Evolutionary conservation across 2,329 filamentous ascomycete genomes (phyloP).

Genomic region (Cryphonectria japonica): DNA sequence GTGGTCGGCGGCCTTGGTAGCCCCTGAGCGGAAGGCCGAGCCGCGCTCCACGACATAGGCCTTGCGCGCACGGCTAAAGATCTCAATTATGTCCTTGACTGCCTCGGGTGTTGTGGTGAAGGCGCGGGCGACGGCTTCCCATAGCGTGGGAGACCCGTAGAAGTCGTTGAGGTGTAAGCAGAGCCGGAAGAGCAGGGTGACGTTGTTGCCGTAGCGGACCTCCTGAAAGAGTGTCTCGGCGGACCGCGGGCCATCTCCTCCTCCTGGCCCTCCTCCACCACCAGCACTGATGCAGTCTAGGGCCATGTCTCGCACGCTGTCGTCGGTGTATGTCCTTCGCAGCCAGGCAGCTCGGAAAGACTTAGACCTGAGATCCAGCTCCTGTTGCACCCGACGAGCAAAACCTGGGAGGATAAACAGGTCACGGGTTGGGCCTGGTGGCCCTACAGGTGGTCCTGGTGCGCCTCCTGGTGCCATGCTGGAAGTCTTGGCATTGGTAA

Average conservation of each 20-base stretch:
- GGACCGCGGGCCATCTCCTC: neutral
- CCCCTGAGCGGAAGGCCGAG: neutral
- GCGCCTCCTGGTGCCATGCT: neutral
- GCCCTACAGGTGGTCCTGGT: no score
- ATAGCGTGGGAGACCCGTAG: neutral
- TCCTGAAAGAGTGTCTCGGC: neutral
- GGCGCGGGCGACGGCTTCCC: conserved; percentile 8
- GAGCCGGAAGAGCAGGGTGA: conserved; percentile 21
- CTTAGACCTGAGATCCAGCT: neutral
- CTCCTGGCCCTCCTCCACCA: neutral
- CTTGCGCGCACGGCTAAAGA: conserved; percentile 6
- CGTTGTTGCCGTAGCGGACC: conserved; percentile 26
- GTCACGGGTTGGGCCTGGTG: neutral
- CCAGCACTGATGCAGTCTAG: neutral
- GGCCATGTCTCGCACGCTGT: neutral
- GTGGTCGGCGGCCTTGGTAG: conserved; percentile 13
- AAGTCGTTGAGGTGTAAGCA: neutral
- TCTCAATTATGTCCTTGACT: neutral
- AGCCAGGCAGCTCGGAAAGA: conserved; percentile 13
- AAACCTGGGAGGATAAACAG: conserved; percentile 22
- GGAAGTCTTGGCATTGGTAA: neutral
- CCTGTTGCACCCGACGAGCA: conserved; percentile 6
- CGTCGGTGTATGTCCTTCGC: conserved; percentile 12
- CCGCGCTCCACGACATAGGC: neutral
- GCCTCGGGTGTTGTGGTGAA: neutral